Evolutionary conservation across 164 flowering plant genomes (phyloP), one percentile per base, ranked within the genome.

Genomic region (Liquidambar formosana): DNA sequence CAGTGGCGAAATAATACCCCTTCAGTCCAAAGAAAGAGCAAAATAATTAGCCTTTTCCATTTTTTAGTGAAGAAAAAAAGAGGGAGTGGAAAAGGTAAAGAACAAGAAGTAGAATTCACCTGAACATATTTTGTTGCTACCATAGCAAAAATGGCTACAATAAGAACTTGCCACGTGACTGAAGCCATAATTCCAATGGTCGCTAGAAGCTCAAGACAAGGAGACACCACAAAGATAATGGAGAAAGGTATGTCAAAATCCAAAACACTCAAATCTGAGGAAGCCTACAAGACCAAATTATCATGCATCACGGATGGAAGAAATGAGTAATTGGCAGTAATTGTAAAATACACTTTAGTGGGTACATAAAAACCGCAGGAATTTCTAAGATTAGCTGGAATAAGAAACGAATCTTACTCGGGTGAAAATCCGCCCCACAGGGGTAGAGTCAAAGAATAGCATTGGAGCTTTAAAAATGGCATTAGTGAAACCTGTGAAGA

Each of bases 371-470:
- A n/a, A n/a, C n/a, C n/a, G n/a, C n/a, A n/a, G n/a, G n/a, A n/a
- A n/a, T n/a, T n/a, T n/a, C n/a, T n/a, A n/a, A n/a, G n/a, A n/a
- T n/a, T n/a, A n/a, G n/a, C n/a, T n/a, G n/a, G n/a, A n/a, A n/a
- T n/a, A n/a, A n/a, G n/a, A n/a, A n/a, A n/a, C n/a, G n/a, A n/a
- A n/a, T 60, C 86, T 79, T 81, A 93, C 98, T 67, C 97, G 77
- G 11, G 95, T 91, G 56, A 94, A 73, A 60, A 94, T 89, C 71
- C 97, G 76, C 33, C 99, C 97, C 16, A 92, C 78, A 0, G 97
- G 97, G 8, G 99, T 94, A 21, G 97, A 89, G 66, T 94, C 97
- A 27, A 90, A 91, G 82, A 92, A 92, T 43, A 82, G 75, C 97
- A 94, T 90, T 10, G 99, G 99, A 75, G 99, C 97, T 59, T 77